Base-by-base conservation (phyloP, 768 basidiomycete species). In the Amyloporia xantha region DNA sequence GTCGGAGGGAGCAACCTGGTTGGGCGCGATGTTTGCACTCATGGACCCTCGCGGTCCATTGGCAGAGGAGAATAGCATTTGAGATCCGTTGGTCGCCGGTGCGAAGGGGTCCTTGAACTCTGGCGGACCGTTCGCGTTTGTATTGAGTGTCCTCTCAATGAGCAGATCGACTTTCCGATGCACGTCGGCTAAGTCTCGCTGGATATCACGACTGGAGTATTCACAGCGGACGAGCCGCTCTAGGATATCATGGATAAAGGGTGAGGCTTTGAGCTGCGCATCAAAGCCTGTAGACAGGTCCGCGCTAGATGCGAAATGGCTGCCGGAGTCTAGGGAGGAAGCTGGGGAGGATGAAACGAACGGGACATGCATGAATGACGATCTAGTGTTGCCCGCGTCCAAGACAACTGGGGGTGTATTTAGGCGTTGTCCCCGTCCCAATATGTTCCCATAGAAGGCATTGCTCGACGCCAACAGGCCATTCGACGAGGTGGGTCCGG, bases 21-120 rank as follows among this genome's bases (percentile, higher is more conserved):
- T 85, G 37, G 86, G 84, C 23, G 83, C 79, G 59, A 88, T 80
- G 56, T 75, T 81, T 5, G 78, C 76, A 48, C 84, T 72, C 46
- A 78, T 68, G 12, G 86, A 91, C 39, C 76, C 76, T 41, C 87
- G 78, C 23, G 77, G 73, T 28, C 73, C 71, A 50, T 67, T 71
- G 48, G 70, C 48, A 15, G 64, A 59, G 35, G 70, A 54, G 43
- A 49, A 44, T 20, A 57, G 40, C 23, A 44, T 50, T 28, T 48
- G 40, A 41, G 26, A 19, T 7, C 60, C 48, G 24, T 63, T 52
- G 48, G 67, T 68, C 21, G 64, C 41, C 5, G 77, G 61, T 26
- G 86, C 80, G 59, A 91, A 91, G 0, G 88, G 88, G 59, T 90
- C 82, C 61, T 85, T 84, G 72, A 90, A 91, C 56, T 89, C 87